phyloP scores from a whole-genome alignment of 148 eudicot genomes.

The Chenopodium formosanum region DNA sequence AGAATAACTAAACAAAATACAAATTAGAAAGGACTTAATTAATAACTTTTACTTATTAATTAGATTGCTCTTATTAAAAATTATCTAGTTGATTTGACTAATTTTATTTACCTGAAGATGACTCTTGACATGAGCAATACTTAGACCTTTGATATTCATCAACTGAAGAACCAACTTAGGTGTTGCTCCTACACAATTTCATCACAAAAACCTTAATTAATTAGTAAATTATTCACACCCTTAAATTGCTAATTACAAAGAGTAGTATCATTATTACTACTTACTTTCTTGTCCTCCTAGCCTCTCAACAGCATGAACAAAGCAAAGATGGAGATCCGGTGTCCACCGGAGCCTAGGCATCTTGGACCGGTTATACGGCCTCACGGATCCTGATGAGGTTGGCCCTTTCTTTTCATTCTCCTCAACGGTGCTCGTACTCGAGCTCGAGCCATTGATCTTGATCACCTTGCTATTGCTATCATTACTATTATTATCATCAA shows the following conservation, averaged over 20 bases:
- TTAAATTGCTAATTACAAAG: no score
- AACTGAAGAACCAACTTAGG: slow-evolving; percentile 87
- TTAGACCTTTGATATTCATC: slow-evolving; percentile 92
- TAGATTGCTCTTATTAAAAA: background rate
- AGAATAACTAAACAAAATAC: background rate
- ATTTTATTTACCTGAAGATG: slow-evolving; percentile 71
- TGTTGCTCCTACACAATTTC: slow-evolving; percentile 66
- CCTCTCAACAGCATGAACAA: slow-evolving; percentile 80
- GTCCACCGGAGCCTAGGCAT: slow-evolving; percentile 90
- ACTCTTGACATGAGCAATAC: slow-evolving; percentile 95
- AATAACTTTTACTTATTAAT: background rate
- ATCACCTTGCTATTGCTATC: slow-evolving; percentile 3
- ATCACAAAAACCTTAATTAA: background rate
- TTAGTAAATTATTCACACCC: no score
- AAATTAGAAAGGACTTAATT: background rate
- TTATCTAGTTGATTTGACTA: slow-evolving; percentile 3
- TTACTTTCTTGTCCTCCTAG: slow-evolving; percentile 92
- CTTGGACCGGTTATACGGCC: slow-evolving; percentile 83
- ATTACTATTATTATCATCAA: slow-evolving; percentile 17
- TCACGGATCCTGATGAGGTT: slow-evolving; percentile 51
- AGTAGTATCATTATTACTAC: slow-evolving; percentile 13
- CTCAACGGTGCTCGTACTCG: slow-evolving; percentile 75
- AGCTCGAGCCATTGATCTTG: slow-evolving; percentile 54
- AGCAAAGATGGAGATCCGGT: slow-evolving; percentile 87
- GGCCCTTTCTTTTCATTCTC: slow-evolving; percentile 53